Evolutionary conservation across 2,329 filamentous ascomycete genomes (phyloP).

Genomic region (Cladosporium sp.): DNA sequence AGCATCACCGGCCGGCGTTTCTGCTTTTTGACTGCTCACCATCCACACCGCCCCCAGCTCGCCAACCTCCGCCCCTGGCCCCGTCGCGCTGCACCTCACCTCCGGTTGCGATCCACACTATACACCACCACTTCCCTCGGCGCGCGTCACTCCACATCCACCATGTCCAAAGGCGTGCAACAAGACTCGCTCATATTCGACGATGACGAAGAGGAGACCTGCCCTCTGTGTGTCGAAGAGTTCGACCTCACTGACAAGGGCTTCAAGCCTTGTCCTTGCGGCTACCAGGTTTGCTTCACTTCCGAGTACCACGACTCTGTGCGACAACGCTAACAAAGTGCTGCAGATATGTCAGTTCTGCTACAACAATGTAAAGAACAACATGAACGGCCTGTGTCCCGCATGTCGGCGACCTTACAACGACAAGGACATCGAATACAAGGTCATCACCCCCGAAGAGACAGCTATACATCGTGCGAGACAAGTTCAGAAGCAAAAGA

Average conservation of each 20-base stretch:
- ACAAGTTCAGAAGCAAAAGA: slow-evolving; percentile 81
- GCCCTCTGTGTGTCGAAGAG: slow-evolving; percentile 97
- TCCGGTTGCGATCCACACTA: slow-evolving; percentile 17
- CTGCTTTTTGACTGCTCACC: slow-evolving; percentile 16
- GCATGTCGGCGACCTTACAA: slow-evolving; percentile 94
- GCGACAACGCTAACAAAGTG: slow-evolving; percentile 22
- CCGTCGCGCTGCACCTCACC: slow-evolving; percentile 10
- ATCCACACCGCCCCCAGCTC: background rate
- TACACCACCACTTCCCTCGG: slow-evolving; percentile 4
- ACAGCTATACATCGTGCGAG: slow-evolving; percentile 71
- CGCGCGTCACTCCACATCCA: slow-evolving; percentile 23
- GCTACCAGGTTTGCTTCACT: slow-evolving; percentile 75
- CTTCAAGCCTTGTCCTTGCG: slow-evolving; percentile 94
- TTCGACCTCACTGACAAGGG: slow-evolving; percentile 97
- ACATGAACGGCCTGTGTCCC: slow-evolving; percentile 96
- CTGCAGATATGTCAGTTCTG: slow-evolving; percentile 96
- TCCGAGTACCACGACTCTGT: slow-evolving; percentile 32
- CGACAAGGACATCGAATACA: slow-evolving; percentile 96
- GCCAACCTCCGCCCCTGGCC: background rate
- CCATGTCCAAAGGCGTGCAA: slow-evolving; percentile 50
- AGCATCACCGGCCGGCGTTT: slow-evolving; percentile 22
- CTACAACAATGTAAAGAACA: slow-evolving; percentile 98
- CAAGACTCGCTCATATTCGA: slow-evolving; percentile 59
- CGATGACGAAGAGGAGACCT: slow-evolving; percentile 59
- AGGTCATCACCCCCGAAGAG: slow-evolving; percentile 93